Evolutionary conservation across 352 stramenopile species (phyloP).

Genomic region (Phytophthora hibernalis): DNA sequence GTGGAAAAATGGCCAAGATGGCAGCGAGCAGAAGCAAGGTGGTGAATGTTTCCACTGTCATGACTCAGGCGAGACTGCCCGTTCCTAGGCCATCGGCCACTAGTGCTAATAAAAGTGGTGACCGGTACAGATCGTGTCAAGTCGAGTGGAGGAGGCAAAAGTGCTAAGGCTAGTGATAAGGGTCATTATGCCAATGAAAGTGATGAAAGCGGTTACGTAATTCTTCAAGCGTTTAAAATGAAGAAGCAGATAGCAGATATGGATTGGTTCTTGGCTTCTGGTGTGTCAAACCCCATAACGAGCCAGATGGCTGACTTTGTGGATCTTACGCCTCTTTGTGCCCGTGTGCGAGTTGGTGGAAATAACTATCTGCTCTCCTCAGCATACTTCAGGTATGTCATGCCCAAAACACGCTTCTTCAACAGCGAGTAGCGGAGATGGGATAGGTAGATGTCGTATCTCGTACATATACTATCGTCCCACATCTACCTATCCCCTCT

Average conservation of each 20-base stretch:
- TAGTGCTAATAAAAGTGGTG: background rate
- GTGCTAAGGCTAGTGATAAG: background rate
- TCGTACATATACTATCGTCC: too few relatives aligned
- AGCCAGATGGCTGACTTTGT: too few relatives aligned
- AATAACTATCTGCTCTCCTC: background rate
- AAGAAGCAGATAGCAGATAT: too few relatives aligned
- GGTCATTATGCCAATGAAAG: constrained; percentile 4
- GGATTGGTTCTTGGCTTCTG: too few relatives aligned
- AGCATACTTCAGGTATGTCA: constrained; percentile 1
- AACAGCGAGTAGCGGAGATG: too few relatives aligned
- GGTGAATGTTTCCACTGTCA: constrained; percentile 10
- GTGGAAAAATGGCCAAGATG: background rate
- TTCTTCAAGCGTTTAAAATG: background rate
- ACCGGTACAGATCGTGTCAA: background rate
- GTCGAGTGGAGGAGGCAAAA: background rate
- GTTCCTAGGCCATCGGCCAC: constrained; percentile 8
- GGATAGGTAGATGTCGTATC: too few relatives aligned
- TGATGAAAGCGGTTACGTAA: constrained; percentile 4
- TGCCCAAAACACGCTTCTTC: background rate
- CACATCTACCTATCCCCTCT: too few relatives aligned
- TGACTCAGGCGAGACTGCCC: constrained; percentile 10
- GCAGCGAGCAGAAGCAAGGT: background rate
- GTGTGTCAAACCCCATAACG: too few relatives aligned
- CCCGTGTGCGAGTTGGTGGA: too few relatives aligned
- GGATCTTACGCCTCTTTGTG: too few relatives aligned